phyloP scores from a whole-genome alignment of 306 rosid genomes.

The Quercus dentata region DNA sequence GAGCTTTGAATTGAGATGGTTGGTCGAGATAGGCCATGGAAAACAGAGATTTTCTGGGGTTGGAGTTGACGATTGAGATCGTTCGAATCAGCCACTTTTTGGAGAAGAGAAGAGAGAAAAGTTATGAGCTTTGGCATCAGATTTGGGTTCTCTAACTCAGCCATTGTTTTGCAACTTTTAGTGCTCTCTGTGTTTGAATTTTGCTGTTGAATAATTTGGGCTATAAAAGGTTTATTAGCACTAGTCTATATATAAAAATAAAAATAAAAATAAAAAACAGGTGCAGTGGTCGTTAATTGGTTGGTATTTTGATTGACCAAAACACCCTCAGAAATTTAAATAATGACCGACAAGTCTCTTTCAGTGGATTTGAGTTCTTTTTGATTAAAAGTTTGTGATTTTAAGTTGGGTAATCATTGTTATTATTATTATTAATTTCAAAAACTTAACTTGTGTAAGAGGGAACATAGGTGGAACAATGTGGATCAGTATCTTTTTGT shows the following conservation, averaged over 20 bases:
- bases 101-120: constrained; percentile 78
- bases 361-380: constrained; percentile 17
- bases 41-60: constrained; percentile 68
- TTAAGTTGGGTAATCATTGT: constrained; percentile 33
- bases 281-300: constrained; percentile 16
- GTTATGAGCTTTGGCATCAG: constrained; percentile 67
- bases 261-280: background rate
- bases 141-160: constrained; percentile 73
- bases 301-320: constrained; percentile 14
- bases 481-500: background rate
- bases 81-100: constrained; percentile 75
- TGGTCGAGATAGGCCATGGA: constrained; percentile 86
- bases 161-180: constrained; percentile 47
- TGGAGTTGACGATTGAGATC: constrained; percentile 46
- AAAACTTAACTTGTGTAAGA: constrained; percentile 18
- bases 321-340: constrained; percentile 14
- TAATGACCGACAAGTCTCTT: background rate
- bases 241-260: too few relatives aligned
- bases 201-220: background rate
- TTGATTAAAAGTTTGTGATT: constrained; percentile 14
- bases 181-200: background rate
- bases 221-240: background rate
- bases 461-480: constrained; percentile 21
- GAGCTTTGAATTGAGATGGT: constrained; percentile 73
- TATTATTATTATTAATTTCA: background rate